Evolutionary conservation across 2,329 filamentous ascomycete genomes (phyloP).

Genomic region (Ophiostoma populinum): DNA sequence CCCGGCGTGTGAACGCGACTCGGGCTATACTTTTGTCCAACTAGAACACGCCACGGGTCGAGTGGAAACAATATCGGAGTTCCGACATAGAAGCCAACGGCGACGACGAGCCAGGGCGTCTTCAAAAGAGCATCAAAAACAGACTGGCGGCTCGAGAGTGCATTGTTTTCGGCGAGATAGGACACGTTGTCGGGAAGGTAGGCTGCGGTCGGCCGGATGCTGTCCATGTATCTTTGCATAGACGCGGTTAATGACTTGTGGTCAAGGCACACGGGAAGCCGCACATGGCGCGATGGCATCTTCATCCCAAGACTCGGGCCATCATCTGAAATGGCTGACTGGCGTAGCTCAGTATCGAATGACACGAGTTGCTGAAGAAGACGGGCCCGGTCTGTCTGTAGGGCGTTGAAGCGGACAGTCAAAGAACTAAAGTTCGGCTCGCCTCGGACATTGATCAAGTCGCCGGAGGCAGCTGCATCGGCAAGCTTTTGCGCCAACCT

Average conservation of each 20-base stretch:
- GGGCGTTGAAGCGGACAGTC: neutral
- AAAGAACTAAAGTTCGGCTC: neutral
- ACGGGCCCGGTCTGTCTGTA: neutral
- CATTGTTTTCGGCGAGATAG: neutral
- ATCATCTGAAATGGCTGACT: no score
- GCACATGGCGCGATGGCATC: neutral
- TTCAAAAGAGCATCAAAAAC: neutral
- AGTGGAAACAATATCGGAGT: neutral
- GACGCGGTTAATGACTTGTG: neutral
- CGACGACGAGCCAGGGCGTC: neutral
- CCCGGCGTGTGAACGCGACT: slow-evolving; percentile 1
- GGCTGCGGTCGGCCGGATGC: neutral
- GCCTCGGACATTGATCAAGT: neutral
- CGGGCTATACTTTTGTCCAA: neutral
- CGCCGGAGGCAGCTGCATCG: neutral
- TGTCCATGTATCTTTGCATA: neutral
- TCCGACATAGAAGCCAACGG: neutral
- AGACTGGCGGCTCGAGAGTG: neutral
- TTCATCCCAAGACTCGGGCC: no score
- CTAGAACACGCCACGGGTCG: neutral
- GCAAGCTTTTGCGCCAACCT: neutral
- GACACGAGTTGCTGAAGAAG: neutral
- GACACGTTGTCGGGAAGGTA: neutral
- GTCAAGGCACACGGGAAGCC: neutral
- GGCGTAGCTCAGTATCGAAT: neutral